A percentile compares a stretch with the other conserved stretches of the same genome.
Conservation (phyloP, 1,284 basidiomycete genomes). For the Ganoderma leucocontextum region DNA sequence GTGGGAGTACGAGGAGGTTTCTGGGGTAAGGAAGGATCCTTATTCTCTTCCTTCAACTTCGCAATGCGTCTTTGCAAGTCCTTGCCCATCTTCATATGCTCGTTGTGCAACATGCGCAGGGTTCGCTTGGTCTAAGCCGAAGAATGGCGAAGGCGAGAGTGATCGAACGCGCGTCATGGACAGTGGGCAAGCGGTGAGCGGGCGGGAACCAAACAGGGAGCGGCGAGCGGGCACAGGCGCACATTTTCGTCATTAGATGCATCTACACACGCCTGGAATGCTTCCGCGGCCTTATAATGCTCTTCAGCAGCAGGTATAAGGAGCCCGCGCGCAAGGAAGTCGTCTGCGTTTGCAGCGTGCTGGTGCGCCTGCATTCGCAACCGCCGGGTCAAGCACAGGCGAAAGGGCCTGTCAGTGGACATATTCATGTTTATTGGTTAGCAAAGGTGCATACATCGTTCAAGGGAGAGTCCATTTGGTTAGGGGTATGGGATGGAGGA, state of each 20-base stretch:
- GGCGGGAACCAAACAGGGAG: neutral
- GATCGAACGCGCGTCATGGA: constrained; percentile 2
- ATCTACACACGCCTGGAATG: constrained; percentile 74
- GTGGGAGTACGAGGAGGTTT: constrained; percentile 39
- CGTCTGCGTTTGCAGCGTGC: constrained; percentile 81
- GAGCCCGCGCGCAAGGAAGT: constrained; percentile 66
- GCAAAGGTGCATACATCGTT: constrained; percentile 40
- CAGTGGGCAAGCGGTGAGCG: constrained; percentile 9
- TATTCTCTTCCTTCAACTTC: constrained; percentile 74
- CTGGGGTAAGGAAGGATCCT: constrained; percentile 68
- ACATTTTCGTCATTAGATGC: constrained; percentile 77
- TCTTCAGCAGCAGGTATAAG: constrained; percentile 73
- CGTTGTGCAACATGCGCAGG: constrained; percentile 73
- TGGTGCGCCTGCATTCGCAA: constrained; percentile 70
- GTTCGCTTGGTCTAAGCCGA: constrained; percentile 73
- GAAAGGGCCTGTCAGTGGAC: constrained; percentile 13
- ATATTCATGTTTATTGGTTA: neutral
- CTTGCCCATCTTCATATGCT: constrained; percentile 71
- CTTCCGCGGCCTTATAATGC: constrained; percentile 73
- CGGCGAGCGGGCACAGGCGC: constrained; percentile 34
- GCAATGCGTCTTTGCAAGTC: constrained; percentile 76
- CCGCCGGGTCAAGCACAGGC: neutral
- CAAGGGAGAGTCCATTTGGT: constrained; percentile 44
- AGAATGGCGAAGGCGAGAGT: neutral
- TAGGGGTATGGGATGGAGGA: constrained; percentile 9